phyloP scores from a whole-genome alignment of 2,329 filamentous ascomycete species.

The Fulvia fulva region DNA sequence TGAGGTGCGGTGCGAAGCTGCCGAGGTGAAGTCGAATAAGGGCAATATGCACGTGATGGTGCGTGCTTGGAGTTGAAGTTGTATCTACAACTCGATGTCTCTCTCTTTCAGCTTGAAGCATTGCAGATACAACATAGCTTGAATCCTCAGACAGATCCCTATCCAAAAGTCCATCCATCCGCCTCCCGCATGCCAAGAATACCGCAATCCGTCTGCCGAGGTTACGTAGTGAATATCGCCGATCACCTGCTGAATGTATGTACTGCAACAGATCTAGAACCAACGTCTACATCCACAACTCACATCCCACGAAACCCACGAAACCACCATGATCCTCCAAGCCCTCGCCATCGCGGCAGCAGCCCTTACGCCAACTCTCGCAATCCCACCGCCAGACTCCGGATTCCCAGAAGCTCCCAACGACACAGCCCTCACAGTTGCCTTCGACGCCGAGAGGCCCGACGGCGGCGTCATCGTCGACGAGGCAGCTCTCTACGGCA shows the following conservation, averaged over 20 bases:
- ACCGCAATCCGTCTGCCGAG: background rate
- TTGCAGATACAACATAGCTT: too few relatives aligned
- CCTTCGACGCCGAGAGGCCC: slow-evolving; percentile 1
- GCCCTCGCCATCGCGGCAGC: slow-evolving; percentile 4
- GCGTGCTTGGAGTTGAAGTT: too few relatives aligned
- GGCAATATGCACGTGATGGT: too few relatives aligned
- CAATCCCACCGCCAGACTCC: slow-evolving; percentile 13
- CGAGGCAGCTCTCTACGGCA: slow-evolving; percentile 13
- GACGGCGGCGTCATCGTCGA: background rate
- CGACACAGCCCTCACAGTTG: slow-evolving; percentile 10
- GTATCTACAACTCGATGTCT: too few relatives aligned
- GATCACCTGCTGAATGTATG: background rate
- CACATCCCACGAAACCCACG: too few relatives aligned
- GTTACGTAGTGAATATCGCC: background rate
- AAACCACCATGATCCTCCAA: background rate
- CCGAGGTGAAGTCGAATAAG: too few relatives aligned
- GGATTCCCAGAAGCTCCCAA: slow-evolving; percentile 16
- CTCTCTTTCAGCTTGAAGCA: too few relatives aligned
- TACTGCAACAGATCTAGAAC: background rate
- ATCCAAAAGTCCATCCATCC: too few relatives aligned
- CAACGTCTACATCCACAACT: background rate
- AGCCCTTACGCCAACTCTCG: too few relatives aligned
- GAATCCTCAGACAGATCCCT: too few relatives aligned
- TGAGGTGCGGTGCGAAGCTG: too few relatives aligned
- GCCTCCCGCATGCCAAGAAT: background rate